Conservation (phyloP, 345 rosid genomes). For the Viola odorata region DNA sequence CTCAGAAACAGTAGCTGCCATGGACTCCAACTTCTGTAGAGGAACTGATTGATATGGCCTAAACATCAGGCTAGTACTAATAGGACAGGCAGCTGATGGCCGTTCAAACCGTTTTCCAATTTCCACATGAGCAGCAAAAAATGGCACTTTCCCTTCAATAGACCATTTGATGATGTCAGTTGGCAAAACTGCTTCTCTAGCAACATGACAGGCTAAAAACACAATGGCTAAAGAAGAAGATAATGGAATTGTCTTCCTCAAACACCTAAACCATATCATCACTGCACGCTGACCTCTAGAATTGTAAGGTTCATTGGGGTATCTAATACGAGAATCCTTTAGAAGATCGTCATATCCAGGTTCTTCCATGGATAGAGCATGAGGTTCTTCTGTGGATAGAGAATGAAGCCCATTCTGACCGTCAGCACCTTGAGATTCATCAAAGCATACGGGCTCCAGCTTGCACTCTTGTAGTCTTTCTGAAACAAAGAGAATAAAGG, state of each 20-base stretch:
- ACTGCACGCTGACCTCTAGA: constrained; percentile 55
- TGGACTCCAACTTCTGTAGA: constrained; percentile 49
- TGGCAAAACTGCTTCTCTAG: constrained; percentile 60
- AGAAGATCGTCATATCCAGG: too few species aligned
- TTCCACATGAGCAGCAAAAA: constrained; percentile 51
- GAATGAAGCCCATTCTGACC: too few species aligned
- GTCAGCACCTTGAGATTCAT: too few species aligned
- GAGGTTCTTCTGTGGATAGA: too few species aligned
- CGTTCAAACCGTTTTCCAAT: constrained; percentile 48
- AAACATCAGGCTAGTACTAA: constrained; percentile 57
- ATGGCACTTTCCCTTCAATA: constrained; percentile 65
- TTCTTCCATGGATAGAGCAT: too few species aligned
- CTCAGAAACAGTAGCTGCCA: constrained; percentile 61
- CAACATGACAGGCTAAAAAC: constrained; percentile 67
- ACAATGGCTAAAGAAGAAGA: constrained; percentile 60
- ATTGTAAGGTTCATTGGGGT: constrained; percentile 43
- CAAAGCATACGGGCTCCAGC: too few species aligned
- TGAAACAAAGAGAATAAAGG: too few species aligned
- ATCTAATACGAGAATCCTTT: constrained; percentile 6
- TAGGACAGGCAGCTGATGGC: constrained; percentile 51
- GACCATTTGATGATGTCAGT: constrained; percentile 70
- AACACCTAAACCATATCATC: constrained; percentile 50
- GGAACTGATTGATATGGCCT: constrained; percentile 44
- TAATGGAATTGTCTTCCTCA: constrained; percentile 47
- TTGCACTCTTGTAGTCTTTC: too few species aligned